Percentiles rank a stretch among this genome's conserved stretches.
These are phyloP conservation scores for Pseudonitzschia delicatissima DNA, from an alignment of 108 stramenopile genomes.

Conservation along the genomic window DNA sequence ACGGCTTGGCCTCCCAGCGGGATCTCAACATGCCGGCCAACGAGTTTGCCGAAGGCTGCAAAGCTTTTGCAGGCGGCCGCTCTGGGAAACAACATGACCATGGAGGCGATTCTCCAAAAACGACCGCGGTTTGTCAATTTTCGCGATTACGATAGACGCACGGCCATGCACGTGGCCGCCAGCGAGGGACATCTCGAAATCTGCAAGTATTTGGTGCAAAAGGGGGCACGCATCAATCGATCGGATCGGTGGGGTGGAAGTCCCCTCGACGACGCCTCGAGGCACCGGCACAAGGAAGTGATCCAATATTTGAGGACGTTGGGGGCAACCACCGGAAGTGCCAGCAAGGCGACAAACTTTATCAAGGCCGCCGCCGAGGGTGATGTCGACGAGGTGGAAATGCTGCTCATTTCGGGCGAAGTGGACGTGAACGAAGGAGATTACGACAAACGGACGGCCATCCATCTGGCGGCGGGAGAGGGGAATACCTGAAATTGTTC, in stretches of 20 bases:
- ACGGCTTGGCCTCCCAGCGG: conserved; percentile 41
- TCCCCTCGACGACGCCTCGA: conserved; percentile 86
- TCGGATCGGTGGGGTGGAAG: conserved; percentile 79
- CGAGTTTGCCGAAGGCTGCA: conserved; percentile 81
- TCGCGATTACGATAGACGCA: conserved; percentile 86
- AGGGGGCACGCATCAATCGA: conserved; percentile 65
- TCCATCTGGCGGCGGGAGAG: conserved; percentile 85
- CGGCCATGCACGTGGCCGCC: conserved; percentile 81
- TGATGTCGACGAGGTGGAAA: conserved; percentile 70
- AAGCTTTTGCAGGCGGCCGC: conserved; percentile 76
- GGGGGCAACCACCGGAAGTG: conserved; percentile 71
- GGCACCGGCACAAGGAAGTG: conserved; percentile 73
- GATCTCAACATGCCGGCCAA: conserved; percentile 57
- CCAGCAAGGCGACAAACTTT: conserved; percentile 60
- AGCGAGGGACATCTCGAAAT: conserved; percentile 78
- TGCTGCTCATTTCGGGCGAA: conserved; percentile 41
- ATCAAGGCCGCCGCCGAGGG: conserved; percentile 83
- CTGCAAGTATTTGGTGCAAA: conserved; percentile 45
- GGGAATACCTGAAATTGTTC: conserved; percentile 69
- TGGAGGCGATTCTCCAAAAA: conserved; percentile 37
- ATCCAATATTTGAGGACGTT: conserved; percentile 58
- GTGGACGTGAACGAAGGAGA: conserved; percentile 70
- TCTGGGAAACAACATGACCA: conserved; percentile 38
- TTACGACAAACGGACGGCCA: conserved; percentile 86
- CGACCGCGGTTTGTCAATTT: conserved; percentile 65